Conservation (phyloP, 768 basidiomycete genomes). For the Roridomyces roridus region DNA sequence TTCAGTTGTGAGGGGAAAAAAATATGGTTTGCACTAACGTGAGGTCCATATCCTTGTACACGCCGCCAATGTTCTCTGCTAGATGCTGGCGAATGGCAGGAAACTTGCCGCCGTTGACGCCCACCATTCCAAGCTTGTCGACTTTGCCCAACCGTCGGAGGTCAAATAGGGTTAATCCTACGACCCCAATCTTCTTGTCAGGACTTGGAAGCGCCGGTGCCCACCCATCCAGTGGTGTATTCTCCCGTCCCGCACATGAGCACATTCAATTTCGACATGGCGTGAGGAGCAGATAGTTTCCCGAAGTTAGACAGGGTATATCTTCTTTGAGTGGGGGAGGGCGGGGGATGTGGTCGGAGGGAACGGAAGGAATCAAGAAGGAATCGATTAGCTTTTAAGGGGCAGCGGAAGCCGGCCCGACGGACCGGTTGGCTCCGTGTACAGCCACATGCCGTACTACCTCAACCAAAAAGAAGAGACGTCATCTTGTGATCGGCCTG, state of each 20-base stretch:
- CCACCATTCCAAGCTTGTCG: constrained; percentile 83
- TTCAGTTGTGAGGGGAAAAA: background rate
- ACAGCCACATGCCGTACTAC: too few species aligned
- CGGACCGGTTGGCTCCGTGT: too few species aligned
- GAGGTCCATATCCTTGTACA: constrained; percentile 88
- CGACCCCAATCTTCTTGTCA: constrained; percentile 93
- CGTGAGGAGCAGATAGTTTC: too few species aligned
- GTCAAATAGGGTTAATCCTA: constrained; percentile 90
- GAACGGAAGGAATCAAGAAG: too few species aligned
- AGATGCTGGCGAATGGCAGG: constrained; percentile 85
- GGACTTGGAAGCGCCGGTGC: constrained; percentile 91
- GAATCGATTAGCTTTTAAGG: too few species aligned
- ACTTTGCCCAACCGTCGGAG: constrained; percentile 85
- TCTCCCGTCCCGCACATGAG: constrained; percentile 85
- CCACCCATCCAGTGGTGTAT: constrained; percentile 96
- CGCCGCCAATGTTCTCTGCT: constrained; percentile 78
- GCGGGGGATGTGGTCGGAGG: too few species aligned
- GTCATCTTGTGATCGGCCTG: too few species aligned
- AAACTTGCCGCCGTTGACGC: constrained; percentile 88
- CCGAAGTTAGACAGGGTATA: constrained; percentile 30
- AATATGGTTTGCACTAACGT: too few species aligned
- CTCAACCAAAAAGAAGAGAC: too few species aligned
- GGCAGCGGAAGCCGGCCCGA: too few species aligned
- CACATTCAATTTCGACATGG: constrained; percentile 60
- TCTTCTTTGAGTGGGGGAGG: too few species aligned